Base-by-base conservation (phyloP, 495 filamentous ascomycete species). In the Podospora pseudocomata region DNA sequence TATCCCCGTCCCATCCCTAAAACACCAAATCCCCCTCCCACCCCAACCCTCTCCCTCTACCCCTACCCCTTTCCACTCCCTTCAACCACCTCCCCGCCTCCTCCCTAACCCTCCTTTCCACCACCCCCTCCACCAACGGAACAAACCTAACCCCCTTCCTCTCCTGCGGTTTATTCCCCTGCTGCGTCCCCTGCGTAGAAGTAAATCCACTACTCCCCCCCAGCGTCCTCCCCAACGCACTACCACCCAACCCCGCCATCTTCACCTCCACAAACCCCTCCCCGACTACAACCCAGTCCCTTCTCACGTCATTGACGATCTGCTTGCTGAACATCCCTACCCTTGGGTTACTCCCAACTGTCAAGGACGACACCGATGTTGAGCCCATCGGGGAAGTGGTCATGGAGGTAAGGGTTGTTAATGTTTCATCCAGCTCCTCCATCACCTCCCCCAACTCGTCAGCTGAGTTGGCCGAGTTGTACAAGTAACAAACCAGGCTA, bases 401-500 rank as follows among this genome's bases (percentile, higher is more conserved):
- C 5, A 49, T 13, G 39, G 23, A 23, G 23, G 23, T 23, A 23
- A 49, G 39, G 39, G 7, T 49, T 13, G 39, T 11, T 11, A 49
- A 16, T 16, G 9, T 49, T 11, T 49, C 39, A 13, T 49, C 39
- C 39, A 49, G 13, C 7, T 49, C 39, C 3, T 49, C 39, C 39
- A 49, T 49, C 13, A 16, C 15, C 15, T 3, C 7, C 11, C 13
- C 39, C 15, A 49, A 13, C 39, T 49, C 39, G 13, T 49, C 39
- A 49, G 9, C 2, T 49, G 39, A 39, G 34, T 5, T 49, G 9
- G 5, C 0, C 0, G 39, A 57, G 39, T 62, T 68, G 68, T 60
- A 67, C 9, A 77, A 23, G 18, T 56, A 64, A 1, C 63, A 59
- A 18, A 58, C 19, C 4, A 74, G 3, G 55, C 71, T 74, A 4